phyloP scores from a whole-genome alignment of 2,329 filamentous ascomycete genomes.

The Saccharata proteae region DNA sequence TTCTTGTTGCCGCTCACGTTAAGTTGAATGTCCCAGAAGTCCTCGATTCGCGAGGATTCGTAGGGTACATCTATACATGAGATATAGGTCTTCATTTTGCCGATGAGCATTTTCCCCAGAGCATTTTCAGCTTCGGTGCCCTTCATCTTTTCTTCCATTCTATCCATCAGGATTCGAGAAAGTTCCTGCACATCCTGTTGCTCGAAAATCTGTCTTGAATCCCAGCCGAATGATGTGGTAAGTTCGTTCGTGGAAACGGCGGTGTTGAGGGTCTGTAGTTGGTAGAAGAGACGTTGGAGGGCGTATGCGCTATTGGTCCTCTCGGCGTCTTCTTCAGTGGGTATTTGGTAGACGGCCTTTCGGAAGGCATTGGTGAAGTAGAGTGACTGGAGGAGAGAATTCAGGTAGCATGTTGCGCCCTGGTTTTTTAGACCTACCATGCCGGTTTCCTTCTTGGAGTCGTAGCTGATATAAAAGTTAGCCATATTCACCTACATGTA shows the following conservation, averaged over 20 bases:
- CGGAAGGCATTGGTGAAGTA: slow-evolving; percentile 69
- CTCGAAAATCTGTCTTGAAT: slow-evolving; percentile 94
- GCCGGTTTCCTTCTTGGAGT: slow-evolving; percentile 98
- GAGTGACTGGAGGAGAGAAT: slow-evolving; percentile 35
- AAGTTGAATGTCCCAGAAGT: slow-evolving; percentile 98
- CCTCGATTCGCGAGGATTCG: slow-evolving; percentile 87
- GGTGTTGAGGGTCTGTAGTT: slow-evolving; percentile 71
- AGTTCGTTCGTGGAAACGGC: slow-evolving; percentile 88
- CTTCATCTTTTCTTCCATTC: slow-evolving; percentile 96
- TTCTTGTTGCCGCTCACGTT: slow-evolving; percentile 93
- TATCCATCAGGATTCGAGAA: slow-evolving; percentile 92
- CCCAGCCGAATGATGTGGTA: slow-evolving; percentile 96
- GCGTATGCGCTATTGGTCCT: slow-evolving; percentile 81
- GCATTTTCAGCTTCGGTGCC: slow-evolving; percentile 84
- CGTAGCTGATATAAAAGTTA: slow-evolving; percentile 43
- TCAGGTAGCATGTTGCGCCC: slow-evolving; percentile 55
- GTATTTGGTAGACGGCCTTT: slow-evolving; percentile 96
- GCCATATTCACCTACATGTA: too few species aligned
- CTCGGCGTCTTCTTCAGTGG: slow-evolving; percentile 72
- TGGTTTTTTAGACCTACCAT: slow-evolving; percentile 96
- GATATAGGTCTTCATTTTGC: slow-evolving; percentile 97
- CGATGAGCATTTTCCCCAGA: slow-evolving; percentile 82
- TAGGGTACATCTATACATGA: slow-evolving; percentile 98
- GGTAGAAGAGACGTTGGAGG: slow-evolving; percentile 86
- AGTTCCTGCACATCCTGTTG: slow-evolving; percentile 98